phyloP scores from a whole-genome alignment of 2,329 filamentous ascomycete species.

The Zasmidium angulare region DNA sequence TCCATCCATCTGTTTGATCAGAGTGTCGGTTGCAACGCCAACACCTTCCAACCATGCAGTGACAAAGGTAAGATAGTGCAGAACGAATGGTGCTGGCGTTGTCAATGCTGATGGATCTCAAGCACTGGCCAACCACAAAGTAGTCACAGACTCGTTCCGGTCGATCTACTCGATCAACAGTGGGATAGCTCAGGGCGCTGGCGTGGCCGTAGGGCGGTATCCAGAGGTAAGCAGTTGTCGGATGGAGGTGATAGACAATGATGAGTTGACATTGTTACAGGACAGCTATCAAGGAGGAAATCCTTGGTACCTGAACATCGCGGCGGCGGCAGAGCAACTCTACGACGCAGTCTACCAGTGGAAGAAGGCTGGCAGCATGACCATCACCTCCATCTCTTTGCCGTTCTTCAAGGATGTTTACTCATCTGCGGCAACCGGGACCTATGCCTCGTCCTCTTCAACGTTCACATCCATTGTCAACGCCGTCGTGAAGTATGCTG shows the following conservation, averaged over 20 bases:
- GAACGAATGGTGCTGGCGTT: too few species aligned
- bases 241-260: too few species aligned
- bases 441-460: conserved; percentile 54
- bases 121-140: conserved; percentile 71
- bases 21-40: conserved; percentile 59
- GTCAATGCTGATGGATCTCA: too few species aligned
- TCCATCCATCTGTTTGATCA: conserved; percentile 66
- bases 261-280: neutral
- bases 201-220: conserved; percentile 49
- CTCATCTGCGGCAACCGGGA: conserved; percentile 59
- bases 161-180: conserved; percentile 68
- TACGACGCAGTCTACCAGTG: conserved; percentile 75
- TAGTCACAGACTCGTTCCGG: conserved; percentile 73
- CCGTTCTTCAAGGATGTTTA: conserved; percentile 70
- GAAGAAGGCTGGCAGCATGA: conserved; percentile 62
- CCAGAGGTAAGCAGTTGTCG: conserved; percentile 39
- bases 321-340: conserved; percentile 76
- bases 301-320: conserved; percentile 61
- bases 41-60: conserved; percentile 78
- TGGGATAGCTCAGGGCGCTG: conserved; percentile 59
- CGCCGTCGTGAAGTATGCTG: conserved; percentile 64
- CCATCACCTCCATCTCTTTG: conserved; percentile 64
- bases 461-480: conserved; percentile 50
- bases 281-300: conserved; percentile 9
- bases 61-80: conserved; percentile 15